Conservation (phyloP, 2,329 filamentous ascomycete genomes). For the Epichloe elymi region DNA sequence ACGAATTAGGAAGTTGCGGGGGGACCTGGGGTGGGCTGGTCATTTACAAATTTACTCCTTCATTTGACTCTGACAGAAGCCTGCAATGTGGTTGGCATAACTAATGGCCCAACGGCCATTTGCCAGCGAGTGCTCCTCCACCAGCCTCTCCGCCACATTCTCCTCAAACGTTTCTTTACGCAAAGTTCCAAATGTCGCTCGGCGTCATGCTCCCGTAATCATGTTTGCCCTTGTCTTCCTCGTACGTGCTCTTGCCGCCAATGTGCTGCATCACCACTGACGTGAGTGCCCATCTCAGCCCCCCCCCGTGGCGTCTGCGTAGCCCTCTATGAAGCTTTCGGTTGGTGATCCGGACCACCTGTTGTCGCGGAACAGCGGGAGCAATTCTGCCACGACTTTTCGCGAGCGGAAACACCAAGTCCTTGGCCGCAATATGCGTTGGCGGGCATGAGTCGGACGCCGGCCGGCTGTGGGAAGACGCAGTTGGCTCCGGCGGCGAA, state of each 20-base stretch:
- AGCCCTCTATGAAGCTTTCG: constrained; percentile 7
- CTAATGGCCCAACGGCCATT: too few relatives aligned
- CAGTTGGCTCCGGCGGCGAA: constrained; percentile 5
- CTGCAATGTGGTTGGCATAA: too few relatives aligned
- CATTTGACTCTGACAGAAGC: too few relatives aligned
- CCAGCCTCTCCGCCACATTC: too few relatives aligned
- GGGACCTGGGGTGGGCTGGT: too few relatives aligned
- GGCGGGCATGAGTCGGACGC: constrained; percentile 5
- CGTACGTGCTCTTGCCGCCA: constrained; percentile 6
- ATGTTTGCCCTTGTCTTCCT: neutral
- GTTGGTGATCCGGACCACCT: constrained; percentile 1
- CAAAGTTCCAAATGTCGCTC: too few relatives aligned
- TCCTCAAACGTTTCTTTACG: too few relatives aligned
- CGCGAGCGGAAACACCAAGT: constrained; percentile 4
- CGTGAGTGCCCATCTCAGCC: constrained; percentile 4
- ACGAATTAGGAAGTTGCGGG: too few relatives aligned
- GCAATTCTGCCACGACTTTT: neutral
- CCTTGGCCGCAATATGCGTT: constrained; percentile 7
- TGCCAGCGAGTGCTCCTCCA: too few relatives aligned
- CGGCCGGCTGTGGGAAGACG: constrained; percentile 1
- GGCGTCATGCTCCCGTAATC: neutral
- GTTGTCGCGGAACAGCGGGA: constrained; percentile 1
- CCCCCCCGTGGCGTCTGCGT: constrained; percentile 1
- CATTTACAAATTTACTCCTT: too few relatives aligned
- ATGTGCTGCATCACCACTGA: neutral